These are phyloP conservation scores for Dendrobium huoshanense DNA, from an alignment of 106 monocot species.

Conservation along the genomic window DNA sequence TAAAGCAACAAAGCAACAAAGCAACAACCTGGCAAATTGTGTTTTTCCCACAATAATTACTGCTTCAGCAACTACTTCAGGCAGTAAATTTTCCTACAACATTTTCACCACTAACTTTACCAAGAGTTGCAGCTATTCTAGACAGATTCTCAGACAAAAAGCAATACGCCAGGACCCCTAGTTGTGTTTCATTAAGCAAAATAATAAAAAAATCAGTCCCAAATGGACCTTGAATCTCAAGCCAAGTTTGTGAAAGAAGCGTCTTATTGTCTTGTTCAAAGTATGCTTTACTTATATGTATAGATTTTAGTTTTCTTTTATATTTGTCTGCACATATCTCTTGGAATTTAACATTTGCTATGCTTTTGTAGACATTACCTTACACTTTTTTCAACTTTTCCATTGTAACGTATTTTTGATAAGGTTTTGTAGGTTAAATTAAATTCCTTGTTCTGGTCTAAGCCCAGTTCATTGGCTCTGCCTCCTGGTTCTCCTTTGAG, in stretches of 20 bases:
- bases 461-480: constrained; percentile 72
- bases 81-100: no score
- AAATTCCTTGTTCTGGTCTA: constrained; percentile 81
- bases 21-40: no score
- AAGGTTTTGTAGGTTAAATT: constrained; percentile 42
- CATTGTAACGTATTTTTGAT: constrained; percentile 3
- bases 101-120: no score
- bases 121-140: no score
- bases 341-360: neutral
- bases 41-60: no score
- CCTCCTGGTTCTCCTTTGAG: constrained; percentile 64
- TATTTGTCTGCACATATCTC: neutral
- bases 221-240: neutral
- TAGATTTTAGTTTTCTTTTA: neutral
- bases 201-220: no score
- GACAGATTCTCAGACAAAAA: no score
- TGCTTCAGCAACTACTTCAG: no score
- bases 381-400: neutral
- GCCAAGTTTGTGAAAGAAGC: neutral
- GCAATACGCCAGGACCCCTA: no score
- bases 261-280: neutral
- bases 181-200: no score
- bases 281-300: neutral
- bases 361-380: neutral
- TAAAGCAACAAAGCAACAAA: no score